Base-by-base conservation (phyloP, 1,284 basidiomycete species). In the Rhodotorula sp. region DNA sequence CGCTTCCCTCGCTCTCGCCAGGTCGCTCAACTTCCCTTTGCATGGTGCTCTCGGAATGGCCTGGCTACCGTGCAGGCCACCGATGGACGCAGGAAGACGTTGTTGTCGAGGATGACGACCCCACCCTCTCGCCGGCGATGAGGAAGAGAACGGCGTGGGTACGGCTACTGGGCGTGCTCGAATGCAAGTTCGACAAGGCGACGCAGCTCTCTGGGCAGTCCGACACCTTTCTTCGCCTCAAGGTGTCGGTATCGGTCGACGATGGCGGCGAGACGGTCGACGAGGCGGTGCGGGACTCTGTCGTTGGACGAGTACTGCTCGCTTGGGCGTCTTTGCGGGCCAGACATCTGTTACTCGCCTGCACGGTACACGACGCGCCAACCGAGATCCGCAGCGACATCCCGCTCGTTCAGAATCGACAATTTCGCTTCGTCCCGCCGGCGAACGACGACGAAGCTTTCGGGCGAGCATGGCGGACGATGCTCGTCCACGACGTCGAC, bases 121-220 rank as follows among this genome's bases (percentile, higher is more conserved):
- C 16, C 0, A 9, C 52, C n/a, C 50, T 2, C 11, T 13, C 20
- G 15, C 28, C 34, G 34, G 34, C 31, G 31, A 31, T 9, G 16
- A 9, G 11, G 16, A 18, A 16, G 16, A 30, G 53, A 24, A 30
- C 6, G 34, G 40, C 24, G 13, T 69, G 30, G 30, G 30, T 46
- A 6, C 68, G 72, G 4, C 62, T 50, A 8, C 59, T 73, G 15
- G 69, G 67, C 4, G n/a, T 60, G 2, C 65, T 71, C 51, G 72
- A 73, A 44, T 8, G 40, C 56, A 66, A 66, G 13, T 74, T 74
- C 57, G 69, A 74, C 46, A 34, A 57, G 6, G 67, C 62, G 3
- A 44, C 54, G 5, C 40, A 52, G 34, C 28, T 20, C 1, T 20
- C 57, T 4, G 72, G 72, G 2, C 55, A 64, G 30, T 60, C 52